Evolutionary conservation across 2,329 filamentous ascomycete genomes (phyloP), one percentile per base, ranked within the genome.

Genomic region (Fusarium sp.): DNA sequence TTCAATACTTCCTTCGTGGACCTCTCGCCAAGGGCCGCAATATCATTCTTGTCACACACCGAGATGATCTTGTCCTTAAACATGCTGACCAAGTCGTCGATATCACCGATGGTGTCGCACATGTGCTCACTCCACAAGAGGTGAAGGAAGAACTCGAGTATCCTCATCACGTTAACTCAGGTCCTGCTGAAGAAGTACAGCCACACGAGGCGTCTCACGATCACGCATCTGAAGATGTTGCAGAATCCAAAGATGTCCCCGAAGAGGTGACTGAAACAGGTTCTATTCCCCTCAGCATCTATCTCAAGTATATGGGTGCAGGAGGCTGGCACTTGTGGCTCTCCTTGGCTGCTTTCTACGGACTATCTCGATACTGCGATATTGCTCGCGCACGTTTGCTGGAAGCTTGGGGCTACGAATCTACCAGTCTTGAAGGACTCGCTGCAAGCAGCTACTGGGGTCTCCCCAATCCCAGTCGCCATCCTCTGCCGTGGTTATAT

Each of bases 301-400:
- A 97, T 75, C 93, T 92, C 88, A 88, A 89, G 66, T 97, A 97
- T 70, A 89, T 97, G 79, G 91, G 89, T 77, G 92, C 93, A 7
- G 94, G 94, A 3, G 90, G 88, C 14, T 82, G 94, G 44, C 83
- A 82, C 56, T 93, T 90, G 82, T 97, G 94, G 94, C 76, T 80
- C 4, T 72, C 88, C 2, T 83, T 94, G 4, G 81, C 95, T 4
- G 33, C 87, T 2, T 81, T 89, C 14, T 87, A 94, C 61, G 77
- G 85, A 7, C 40, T 89, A 0, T 92, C 88, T 71, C 88, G 94
- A 8, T 73, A 88, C 14, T 80, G 87, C 19, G 86, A 89, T 37
- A 82, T 96, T 39, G 84, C 84, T 2, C 87, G 93, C 72, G 89
- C 87, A 2, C 95, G 93, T 86, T 94, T 96, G 44, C 83, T 97